Base-by-base conservation (phyloP, 306 rosid species). In the Malus sylvestris region DNA sequence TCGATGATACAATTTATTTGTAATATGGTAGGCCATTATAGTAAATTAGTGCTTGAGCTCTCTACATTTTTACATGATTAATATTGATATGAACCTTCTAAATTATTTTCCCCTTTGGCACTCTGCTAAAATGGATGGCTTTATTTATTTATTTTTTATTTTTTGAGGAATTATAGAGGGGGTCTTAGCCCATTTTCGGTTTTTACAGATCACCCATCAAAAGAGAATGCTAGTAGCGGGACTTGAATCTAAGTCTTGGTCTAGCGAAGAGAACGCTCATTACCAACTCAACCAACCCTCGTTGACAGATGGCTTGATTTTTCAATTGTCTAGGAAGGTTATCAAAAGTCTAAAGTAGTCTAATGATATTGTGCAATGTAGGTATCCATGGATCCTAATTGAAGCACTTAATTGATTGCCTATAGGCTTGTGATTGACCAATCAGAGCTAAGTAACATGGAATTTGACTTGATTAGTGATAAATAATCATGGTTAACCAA, bases 391-490 rank as follows among this genome's bases (percentile, higher is more conserved):
- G 72, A 74, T 76, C 84, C 84, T 81, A 73, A 83, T 64, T 74
- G 35, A 76, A 70, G 76, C 85, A 86, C 85, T 83, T 80, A 62
- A 77, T 76, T 79, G 71, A 33, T 67, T n/a, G 52, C 35, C 62
- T 61, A 70, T 84, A 79, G 80, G 85, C 19, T 69, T 82, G 18
- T 51, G 61, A 81, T 53, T 73, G 81, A 82, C 91, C 79, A 87
- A 89, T 87, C 71, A 72, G 67, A 72, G 58, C 57, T 44, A 35
- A 62, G 72, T 75, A 81, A 77, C 77, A 80, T 90, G 95, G 81
- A 76, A 63, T 72, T 86, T 85, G 83, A 90, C 83, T 86, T 86
- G 85, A 72, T 77, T 76, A 75, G 72, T 63, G 29, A 42, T 49
- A 59, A 58, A 38, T 20, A 61, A 66, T 81, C 70, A 44, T n/a